Evolutionary conservation across 2,329 filamentous ascomycete genomes (phyloP), one percentile per base, ranked within the genome.

Genomic region (Talaromyces verruculosus): DNA sequence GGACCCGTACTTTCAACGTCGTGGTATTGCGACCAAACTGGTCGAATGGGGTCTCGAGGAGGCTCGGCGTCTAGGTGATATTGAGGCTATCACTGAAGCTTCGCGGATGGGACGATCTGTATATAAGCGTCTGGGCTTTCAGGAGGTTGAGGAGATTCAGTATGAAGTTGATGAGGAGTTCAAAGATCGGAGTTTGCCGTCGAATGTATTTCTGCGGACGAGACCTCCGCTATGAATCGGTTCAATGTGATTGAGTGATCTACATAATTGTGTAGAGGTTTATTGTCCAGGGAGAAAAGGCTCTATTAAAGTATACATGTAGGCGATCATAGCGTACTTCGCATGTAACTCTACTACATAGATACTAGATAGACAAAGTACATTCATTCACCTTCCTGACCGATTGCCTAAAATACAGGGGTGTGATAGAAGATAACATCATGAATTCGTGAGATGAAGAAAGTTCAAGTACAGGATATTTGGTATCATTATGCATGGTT

Each of bases 1-100:
- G 5, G 79, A 87, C 67, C 85, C 85, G 0, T 75, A 71, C 0
- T 85, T 82, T 64, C 86, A 88, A 70, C 77, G 84, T 11, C 72
- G 75, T 30, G 79, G 84, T 0, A 77, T 84, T 63, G 84, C 82
- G 8, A 73, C 68, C 28, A 72, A 69, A 61, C 69, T 85, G 63
- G 83, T 84, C 11, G 75, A 78, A 68, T 85, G 81, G 82, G 84
- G 83, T 0, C 72, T 83, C 8, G 78, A 76, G 5, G 81, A 80
- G 75, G 81, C 79, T 66, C 37, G 25, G 25, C 37, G 58, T n/a
- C 17, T 43, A 11, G 58, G 58, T 10, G 58, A 45, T 41, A 47
- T 82, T 11, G 82, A 85, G 68, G 72, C 75, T 5, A 75, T 79
- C 10, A 81, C 78, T 0, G 84, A 85, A 71, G 83, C 77, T 1